These are phyloP conservation scores for Globisporangium megalacanthum DNA, from an alignment of 352 stramenopile genomes.

Conservation along the genomic window DNA sequence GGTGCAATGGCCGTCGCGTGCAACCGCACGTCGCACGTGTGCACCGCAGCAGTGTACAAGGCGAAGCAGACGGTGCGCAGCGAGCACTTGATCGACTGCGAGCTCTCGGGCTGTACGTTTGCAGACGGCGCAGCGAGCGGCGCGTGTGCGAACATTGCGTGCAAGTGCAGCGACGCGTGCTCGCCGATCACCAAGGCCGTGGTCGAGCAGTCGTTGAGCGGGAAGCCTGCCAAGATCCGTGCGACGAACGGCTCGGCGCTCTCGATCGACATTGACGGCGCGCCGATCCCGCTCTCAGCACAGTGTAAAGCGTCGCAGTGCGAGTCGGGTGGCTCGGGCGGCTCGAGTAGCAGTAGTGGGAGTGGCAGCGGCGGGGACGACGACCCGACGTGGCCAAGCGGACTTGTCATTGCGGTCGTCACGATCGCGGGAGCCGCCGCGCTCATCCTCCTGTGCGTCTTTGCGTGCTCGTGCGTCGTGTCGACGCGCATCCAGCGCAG, in stretches of 20 bases:
- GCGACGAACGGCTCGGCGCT: slow-evolving; percentile 41
- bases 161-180: slow-evolving; percentile 59
- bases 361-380: slow-evolving; percentile 23
- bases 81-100: slow-evolving; percentile 70
- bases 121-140: slow-evolving; percentile 29
- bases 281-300: slow-evolving; percentile 58
- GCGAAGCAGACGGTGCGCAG: slow-evolving; percentile 31
- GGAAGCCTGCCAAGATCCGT: slow-evolving; percentile 55
- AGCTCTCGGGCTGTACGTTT: slow-evolving; percentile 49
- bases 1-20: slow-evolving; percentile 58
- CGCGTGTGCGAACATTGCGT: slow-evolving; percentile 45
- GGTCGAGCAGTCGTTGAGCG: slow-evolving; percentile 57
- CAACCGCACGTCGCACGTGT: slow-evolving; percentile 44
- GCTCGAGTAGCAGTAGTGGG: slow-evolving; percentile 7
- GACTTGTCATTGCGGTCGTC: slow-evolving; percentile 30
- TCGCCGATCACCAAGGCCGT: slow-evolving; percentile 56
- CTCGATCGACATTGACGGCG: slow-evolving; percentile 61
- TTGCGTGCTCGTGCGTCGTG: slow-evolving; percentile 34
- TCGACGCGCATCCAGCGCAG: slow-evolving; percentile 20
- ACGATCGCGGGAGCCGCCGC: slow-evolving; percentile 21
- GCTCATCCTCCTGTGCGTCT: slow-evolving; percentile 24
- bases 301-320: slow-evolving; percentile 63
- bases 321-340: slow-evolving; percentile 28
- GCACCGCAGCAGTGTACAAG: slow-evolving; percentile 67
- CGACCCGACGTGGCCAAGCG: slow-evolving; percentile 17